These are phyloP conservation scores for Coemansia sp. DNA, from an alignment of 192 early-diverging fungal genomes.

Conservation along the genomic window DNA sequence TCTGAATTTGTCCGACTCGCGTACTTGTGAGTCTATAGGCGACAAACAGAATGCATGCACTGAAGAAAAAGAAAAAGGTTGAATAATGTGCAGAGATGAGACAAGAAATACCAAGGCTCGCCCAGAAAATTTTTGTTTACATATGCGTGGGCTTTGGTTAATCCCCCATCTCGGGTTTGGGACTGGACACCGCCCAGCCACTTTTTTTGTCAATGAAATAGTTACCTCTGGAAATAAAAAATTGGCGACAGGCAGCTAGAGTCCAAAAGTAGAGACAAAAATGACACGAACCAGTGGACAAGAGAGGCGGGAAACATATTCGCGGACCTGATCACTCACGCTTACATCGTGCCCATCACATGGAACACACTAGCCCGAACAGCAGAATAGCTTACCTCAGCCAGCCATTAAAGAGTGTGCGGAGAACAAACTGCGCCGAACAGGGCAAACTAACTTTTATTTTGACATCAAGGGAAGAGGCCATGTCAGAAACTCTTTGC, in stretches of 20 bases:
- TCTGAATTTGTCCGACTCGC: not conserved
- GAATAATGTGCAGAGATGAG: constrained; percentile 5
- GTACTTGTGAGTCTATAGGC: not conserved
- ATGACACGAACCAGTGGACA: not conserved
- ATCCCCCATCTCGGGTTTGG: constrained; percentile 3
- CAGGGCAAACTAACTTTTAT: too few relatives aligned
- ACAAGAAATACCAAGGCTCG: constrained; percentile 2
- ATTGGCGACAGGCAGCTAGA: not conserved
- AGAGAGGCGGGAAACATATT: constrained; percentile 2
- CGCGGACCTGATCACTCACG: constrained; percentile 1
- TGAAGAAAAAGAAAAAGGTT: not conserved
- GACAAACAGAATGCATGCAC: constrained; percentile 8
- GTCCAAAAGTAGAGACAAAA: constrained; percentile 6
- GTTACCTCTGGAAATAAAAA: constrained; percentile 8
- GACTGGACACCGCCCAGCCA: too few relatives aligned
- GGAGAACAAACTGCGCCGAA: too few relatives aligned
- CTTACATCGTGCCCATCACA: not conserved
- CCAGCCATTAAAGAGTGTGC: too few relatives aligned
- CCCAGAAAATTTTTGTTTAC: constrained; percentile 6
- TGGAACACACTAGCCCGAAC: not conserved
- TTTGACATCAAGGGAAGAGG: not conserved
- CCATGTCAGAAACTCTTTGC: not conserved
- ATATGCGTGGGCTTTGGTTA: constrained; percentile 4
- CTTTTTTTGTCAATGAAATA: too few relatives aligned
- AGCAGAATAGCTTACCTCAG: too few relatives aligned